A percentile compares a stretch with the other conserved stretches of the same genome.
Evolutionary conservation across 2,329 filamentous ascomycete genomes (phyloP).

Genomic region (Onygena corvina): DNA sequence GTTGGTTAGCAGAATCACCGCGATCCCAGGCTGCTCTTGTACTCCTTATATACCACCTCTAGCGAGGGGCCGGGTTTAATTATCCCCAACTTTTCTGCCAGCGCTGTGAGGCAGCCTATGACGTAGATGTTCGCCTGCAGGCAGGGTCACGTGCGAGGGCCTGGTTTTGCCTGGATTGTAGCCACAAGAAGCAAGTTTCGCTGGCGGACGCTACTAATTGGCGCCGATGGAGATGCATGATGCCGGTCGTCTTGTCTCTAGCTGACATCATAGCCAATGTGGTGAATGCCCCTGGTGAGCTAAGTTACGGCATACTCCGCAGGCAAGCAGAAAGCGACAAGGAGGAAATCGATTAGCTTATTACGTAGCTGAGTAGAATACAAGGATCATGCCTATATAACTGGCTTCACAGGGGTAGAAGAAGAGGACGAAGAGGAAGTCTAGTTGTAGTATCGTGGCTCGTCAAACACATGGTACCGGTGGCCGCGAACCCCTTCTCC

Average conservation of each 20-base stretch:
- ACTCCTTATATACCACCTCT: conserved; percentile 2
- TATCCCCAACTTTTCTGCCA: background rate
- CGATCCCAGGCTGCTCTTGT: background rate
- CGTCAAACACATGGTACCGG: conserved; percentile 87
- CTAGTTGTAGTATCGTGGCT: conserved; percentile 58
- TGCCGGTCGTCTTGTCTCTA: background rate
- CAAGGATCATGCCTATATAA: background rate
- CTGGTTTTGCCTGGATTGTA: conserved; percentile 2
- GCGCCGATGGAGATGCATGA: background rate
- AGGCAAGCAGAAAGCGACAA: background rate
- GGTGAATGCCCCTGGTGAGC: background rate
- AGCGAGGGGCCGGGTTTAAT: background rate
- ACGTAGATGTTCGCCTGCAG: conserved; percentile 1
- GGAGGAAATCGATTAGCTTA: background rate
- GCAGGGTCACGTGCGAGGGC: background rate
- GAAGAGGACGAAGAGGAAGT: background rate
- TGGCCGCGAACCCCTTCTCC: conserved; percentile 82
- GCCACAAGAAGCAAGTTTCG: conserved; percentile 6
- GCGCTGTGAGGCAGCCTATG: background rate
- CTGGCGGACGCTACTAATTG: no score
- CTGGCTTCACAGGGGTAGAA: background rate
- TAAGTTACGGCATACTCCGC: no score
- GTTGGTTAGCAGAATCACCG: no score
- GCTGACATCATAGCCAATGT: no score
- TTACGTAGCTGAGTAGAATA: background rate